Percentiles rank a stretch among this genome's conserved stretches.
These are phyloP conservation scores for Beauveria medogensis DNA, from an alignment of 2,329 filamentous ascomycete genomes.

Conservation along the genomic window DNA sequence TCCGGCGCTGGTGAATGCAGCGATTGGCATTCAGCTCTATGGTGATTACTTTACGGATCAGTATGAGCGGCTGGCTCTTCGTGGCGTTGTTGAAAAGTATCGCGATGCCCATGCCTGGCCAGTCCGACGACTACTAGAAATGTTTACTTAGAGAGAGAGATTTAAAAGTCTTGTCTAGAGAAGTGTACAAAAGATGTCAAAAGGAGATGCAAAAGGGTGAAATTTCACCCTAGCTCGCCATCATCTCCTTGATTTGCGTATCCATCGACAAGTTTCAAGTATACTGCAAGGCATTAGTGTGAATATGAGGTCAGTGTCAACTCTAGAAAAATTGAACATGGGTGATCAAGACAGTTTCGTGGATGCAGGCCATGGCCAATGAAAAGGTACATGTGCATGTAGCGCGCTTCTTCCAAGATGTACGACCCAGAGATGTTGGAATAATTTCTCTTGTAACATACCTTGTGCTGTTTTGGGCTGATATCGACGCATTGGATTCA, in stretches of 20 bases:
- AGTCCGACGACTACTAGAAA: constrained; percentile 27
- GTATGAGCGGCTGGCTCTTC: constrained; percentile 29
- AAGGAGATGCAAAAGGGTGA: background rate
- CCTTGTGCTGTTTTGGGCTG: too few relatives aligned
- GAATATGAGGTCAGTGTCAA: too few relatives aligned
- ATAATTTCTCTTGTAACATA: too few relatives aligned
- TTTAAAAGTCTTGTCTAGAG: background rate
- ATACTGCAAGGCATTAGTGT: too few relatives aligned
- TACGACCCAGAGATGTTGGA: too few relatives aligned
- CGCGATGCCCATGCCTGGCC: constrained; percentile 34
- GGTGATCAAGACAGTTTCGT: too few relatives aligned
- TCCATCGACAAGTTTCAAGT: too few relatives aligned
- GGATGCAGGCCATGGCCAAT: too few relatives aligned
- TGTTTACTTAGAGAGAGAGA: constrained; percentile 20
- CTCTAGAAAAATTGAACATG: background rate
- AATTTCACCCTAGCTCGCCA: background rate
- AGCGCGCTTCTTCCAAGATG: too few relatives aligned
- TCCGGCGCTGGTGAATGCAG: constrained; percentile 30
- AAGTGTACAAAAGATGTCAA: background rate
- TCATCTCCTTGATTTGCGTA: background rate
- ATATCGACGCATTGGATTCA: too few relatives aligned
- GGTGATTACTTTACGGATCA: constrained; percentile 33
- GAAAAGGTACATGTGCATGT: too few relatives aligned
- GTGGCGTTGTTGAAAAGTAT: constrained; percentile 36
- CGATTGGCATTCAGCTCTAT: constrained; percentile 33